Base-by-base conservation (phyloP, 2,329 filamentous ascomycete species). In the Chaetomiaceae sp. region DNA sequence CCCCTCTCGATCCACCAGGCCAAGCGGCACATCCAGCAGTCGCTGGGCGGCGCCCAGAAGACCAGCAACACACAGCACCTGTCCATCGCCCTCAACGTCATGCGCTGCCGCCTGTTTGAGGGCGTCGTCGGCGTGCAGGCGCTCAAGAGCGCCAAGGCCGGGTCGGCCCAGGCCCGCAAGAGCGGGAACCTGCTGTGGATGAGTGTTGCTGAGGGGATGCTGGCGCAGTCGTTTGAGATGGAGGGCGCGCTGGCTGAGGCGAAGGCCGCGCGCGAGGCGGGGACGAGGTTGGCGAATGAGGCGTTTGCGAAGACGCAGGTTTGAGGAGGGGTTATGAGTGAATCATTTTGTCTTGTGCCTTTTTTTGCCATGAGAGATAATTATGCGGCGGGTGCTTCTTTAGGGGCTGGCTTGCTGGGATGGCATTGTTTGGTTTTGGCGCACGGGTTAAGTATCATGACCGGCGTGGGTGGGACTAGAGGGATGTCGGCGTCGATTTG, bases 81-180 rank as follows among this genome's bases (percentile, higher is more conserved):
- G n/a, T 85, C 85, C 42, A 86, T 96, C 57, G 84, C 86, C 5
- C 79, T 96, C 53, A 90, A 84, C 59, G 84, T 93, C 57, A 95
- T 96, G 86, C 86, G 87, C 46, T 83, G 79, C 62, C 81, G 83
- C 45, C 86, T 96, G 62, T 96, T 91, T 67, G 84, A 85, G 40
- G 86, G 86, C 53, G 85, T 91, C 13, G 82, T 95, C 4, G 89
- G 89, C 44, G 85, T 87, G 52, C 87, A 91, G 66, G 85, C 86
- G 0, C 76, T 88, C 53, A 90, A 90, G 69, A 87, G 85, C 62
- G 85, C 86, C 4, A 77, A 79, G 56, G 86, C 87, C 0, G 85
- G 83, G 20, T 77, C 78, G 20, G 78, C 77, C 37, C 84, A 87
- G 70, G 85, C 86, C 5, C 78, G 79, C 57, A 80, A 81, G 64